Evolutionary conservation across 1,284 basidiomycete species (phyloP).

Genomic region (Cutaneotrichosporon daszewskae): DNA sequence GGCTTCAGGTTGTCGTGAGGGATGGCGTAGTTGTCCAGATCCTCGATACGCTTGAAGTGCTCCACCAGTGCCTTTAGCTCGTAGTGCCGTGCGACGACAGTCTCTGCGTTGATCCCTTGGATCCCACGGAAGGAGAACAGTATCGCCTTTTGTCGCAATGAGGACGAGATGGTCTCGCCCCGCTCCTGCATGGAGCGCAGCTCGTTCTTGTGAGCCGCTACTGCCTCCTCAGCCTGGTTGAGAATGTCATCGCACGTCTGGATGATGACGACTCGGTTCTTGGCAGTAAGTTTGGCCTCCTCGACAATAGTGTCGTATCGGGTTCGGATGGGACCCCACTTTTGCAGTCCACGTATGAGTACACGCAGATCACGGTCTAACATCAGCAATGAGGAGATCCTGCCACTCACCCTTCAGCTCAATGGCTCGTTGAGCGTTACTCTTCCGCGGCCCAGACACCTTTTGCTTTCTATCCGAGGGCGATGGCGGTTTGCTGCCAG

Average conservation of each 20-base stretch:
- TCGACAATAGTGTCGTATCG: constrained; percentile 89
- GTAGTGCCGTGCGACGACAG: constrained; percentile 80
- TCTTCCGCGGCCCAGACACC: constrained; percentile 43
- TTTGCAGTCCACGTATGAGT: constrained; percentile 87
- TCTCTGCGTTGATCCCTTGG: constrained; percentile 94
- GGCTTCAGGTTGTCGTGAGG: constrained; percentile 90
- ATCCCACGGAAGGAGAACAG: constrained; percentile 85
- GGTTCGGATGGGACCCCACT: constrained; percentile 95
- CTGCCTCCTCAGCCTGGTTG: constrained; percentile 72
- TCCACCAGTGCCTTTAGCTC: constrained; percentile 86
- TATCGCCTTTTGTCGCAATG: constrained; percentile 67
- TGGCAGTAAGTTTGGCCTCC: constrained; percentile 89
- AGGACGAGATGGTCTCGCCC: constrained; percentile 64
- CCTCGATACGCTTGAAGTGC: constrained; percentile 61
- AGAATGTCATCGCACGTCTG: constrained; percentile 92
- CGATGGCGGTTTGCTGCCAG: constrained; percentile 53
- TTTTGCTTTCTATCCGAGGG: constrained; percentile 39
- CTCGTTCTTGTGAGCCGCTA: constrained; percentile 75
- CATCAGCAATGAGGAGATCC: constrained; percentile 3
- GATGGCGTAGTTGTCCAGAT: constrained; percentile 74
- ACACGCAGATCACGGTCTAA: constrained; percentile 89
- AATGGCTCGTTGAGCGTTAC: constrained; percentile 84
- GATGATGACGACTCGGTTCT: constrained; percentile 88
- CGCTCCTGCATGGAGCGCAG: constrained; percentile 68
- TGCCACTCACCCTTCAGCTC: constrained; percentile 66